Evolutionary conservation across 345 rosid species (phyloP), one percentile per base, ranked within the genome.

Genomic region (Theobroma cacao): DNA sequence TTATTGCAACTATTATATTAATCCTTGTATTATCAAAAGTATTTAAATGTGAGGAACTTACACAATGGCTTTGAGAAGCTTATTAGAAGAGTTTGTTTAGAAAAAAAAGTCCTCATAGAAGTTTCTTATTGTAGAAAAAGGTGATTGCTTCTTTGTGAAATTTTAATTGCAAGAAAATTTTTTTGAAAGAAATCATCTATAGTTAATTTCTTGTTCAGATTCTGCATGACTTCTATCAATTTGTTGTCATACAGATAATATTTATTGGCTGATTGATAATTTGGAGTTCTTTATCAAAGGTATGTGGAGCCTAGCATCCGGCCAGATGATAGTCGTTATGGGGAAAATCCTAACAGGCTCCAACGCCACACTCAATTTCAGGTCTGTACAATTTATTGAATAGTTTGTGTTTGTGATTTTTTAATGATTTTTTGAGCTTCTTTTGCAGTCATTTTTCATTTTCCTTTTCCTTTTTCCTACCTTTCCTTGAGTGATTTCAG

Each of bases 291-390:
- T 45, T 56, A 60, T 55, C 43, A 41, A 83, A 92, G 97, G 77
- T 92, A 95, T 79, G 93, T 87, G 68, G 98, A 95, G 82, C 99
- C 98, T 67, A 95, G 99, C 83, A 83, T 95, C 76, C 97, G 99
- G 10, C 99, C 99, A 0, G 98, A 95, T 60, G 99, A 95, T 82
- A 92, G 97, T 83, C 96, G 98, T 8, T 95, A 93, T 70, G 98
- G 99, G 75, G 97, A 93, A 88, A 95, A 95, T 61, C 99, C 99
- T 34, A 93, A 95, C 74, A 87, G 99, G 87, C 98, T 95, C 76
- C 99, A 95, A 79, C 89, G 97, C 41, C 99, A 95, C 82, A 92
- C 98, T 83, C 99, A 95, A 75, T 95, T 95, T 88, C 99, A 95
- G 91, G 97, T 90, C 68, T 55, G 60, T 75, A 53, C 66, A 36